phyloP scores from a whole-genome alignment of 1,284 basidiomycete species.

The Melampsora larici-populina region DNA sequence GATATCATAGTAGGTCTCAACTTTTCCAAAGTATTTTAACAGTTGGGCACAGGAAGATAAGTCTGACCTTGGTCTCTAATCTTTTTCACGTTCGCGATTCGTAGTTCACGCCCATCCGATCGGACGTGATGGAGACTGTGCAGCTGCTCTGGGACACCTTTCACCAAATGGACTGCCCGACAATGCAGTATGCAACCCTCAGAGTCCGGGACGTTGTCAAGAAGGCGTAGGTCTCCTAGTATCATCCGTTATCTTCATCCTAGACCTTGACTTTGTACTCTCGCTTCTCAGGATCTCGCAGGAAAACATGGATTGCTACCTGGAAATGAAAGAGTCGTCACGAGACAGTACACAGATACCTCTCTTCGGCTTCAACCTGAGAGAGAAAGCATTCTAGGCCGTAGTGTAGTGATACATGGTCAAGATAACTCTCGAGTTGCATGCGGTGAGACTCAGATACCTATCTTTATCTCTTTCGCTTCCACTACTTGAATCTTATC shows the following conservation, averaged over 20 bases:
- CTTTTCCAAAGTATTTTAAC: too few relatives aligned
- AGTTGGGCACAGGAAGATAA: too few relatives aligned
- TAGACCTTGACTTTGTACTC: not conserved
- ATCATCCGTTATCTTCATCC: not conserved
- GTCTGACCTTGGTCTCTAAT: too few relatives aligned
- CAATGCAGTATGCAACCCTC: not conserved
- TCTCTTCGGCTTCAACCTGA: conserved; percentile 13
- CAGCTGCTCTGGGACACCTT: conserved; percentile 20
- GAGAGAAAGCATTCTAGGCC: conserved; percentile 19
- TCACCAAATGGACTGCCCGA: conserved; percentile 12
- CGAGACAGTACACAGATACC: conserved; percentile 14
- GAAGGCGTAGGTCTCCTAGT: conserved; percentile 9
- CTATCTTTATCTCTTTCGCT: not conserved
- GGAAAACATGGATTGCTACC: conserved; percentile 27
- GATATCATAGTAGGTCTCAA: too few relatives aligned
- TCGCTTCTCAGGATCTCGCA: conserved; percentile 11
- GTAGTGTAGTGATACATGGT: conserved; percentile 29
- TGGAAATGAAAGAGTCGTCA: not conserved
- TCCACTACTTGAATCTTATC: not conserved
- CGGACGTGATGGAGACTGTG: conserved; percentile 22
- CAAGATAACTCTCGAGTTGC: conserved; percentile 23
- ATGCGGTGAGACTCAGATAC: conserved; percentile 10
- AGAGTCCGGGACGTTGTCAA: conserved; percentile 14
- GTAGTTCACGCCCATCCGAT: conserved; percentile 23
- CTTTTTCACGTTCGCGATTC: not conserved